phyloP scores from a whole-genome alignment of 2,329 filamentous ascomycete species.

The Podosphaera fusca region DNA sequence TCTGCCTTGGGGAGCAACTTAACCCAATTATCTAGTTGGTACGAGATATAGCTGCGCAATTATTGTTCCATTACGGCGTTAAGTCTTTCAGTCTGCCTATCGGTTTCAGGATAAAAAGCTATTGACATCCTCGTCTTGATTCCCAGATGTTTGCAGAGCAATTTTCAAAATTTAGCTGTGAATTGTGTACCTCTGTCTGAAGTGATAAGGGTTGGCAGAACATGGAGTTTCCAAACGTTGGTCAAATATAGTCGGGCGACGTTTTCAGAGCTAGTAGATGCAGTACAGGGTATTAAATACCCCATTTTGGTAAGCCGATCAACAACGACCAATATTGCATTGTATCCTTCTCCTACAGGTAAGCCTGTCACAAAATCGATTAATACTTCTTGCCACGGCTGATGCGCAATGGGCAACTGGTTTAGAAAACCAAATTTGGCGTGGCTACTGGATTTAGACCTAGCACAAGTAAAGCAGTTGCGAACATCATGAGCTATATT shows the following conservation, averaged over 20 bases:
- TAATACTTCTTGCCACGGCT: background rate
- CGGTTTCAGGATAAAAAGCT: slow-evolving; percentile 3
- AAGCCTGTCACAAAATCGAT: no score
- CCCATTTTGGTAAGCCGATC: background rate
- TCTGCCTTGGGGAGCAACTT: slow-evolving; percentile 1
- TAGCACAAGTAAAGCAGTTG: background rate
- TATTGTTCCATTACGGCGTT: slow-evolving; percentile 2
- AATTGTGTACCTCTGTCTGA: background rate
- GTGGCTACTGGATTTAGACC: background rate
- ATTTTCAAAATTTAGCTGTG: no score
- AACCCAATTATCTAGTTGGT: slow-evolving; percentile 3
- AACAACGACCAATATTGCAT: no score
- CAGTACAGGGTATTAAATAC: background rate
- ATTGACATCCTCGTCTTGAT: background rate
- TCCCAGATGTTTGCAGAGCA: background rate
- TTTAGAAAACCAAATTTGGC: background rate
- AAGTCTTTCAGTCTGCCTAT: slow-evolving; percentile 1
- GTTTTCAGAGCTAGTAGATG: background rate
- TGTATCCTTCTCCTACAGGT: no score
- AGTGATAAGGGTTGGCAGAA: background rate
- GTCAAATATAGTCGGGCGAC: background rate
- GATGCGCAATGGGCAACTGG: background rate
- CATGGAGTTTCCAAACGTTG: background rate
- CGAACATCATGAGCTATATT: no score
- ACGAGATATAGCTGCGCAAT: slow-evolving; percentile 2